Conservation (phyloP, 768 basidiomycete species). For the Leccinellum luteum region DNA sequence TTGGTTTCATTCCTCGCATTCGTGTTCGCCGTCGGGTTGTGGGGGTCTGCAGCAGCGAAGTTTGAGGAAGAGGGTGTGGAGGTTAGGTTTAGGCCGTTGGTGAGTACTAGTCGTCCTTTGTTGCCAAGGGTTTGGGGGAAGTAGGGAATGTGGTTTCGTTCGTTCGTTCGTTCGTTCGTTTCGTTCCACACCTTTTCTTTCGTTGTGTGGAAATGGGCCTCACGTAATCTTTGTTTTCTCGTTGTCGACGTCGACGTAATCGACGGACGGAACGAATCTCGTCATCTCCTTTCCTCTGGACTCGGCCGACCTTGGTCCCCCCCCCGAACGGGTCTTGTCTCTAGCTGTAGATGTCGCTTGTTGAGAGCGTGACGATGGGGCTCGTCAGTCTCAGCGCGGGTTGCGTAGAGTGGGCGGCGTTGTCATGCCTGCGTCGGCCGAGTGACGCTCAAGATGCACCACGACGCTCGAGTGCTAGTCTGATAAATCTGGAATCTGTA, state of each 20-base stretch:
- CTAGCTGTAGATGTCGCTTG: not conserved
- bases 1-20: not conserved
- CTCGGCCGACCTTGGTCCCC: no score
- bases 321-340: no score
- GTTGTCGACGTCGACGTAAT: no score
- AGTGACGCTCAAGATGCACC: not conserved
- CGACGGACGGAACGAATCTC: no score
- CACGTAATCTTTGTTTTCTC: not conserved
- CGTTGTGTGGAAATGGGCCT: not conserved
- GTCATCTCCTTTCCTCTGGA: no score
- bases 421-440: not conserved
- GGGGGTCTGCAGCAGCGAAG: not conserved
- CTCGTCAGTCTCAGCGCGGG: not conserved
- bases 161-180: no score
- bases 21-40: not conserved
- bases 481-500: no score
- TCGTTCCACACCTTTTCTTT: not conserved
- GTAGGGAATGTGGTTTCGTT: not conserved
- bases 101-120: not conserved
- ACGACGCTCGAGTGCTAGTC: not conserved
- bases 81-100: constrained; percentile 2
- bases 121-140: no score
- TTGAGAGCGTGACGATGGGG: not conserved
- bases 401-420: not conserved
- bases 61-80: not conserved